These are phyloP conservation scores for Danielozyma ontarioensis DNA, from an alignment of 805 yeast genomes.

Conservation along the genomic window DNA sequence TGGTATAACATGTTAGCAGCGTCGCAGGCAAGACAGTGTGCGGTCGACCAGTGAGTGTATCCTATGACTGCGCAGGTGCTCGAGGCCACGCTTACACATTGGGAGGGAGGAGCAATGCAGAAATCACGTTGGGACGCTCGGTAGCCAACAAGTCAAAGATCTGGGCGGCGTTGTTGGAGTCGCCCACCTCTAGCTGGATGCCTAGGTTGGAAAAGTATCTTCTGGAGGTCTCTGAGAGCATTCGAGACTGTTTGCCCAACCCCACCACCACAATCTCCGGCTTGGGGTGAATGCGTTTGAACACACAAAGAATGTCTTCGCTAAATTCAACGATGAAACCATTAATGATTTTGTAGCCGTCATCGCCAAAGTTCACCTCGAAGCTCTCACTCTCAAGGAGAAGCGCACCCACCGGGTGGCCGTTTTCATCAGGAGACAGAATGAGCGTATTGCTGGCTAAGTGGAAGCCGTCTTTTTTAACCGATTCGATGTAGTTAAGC, in stretches of 20 bases:
- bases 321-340: slow-evolving; percentile 53
- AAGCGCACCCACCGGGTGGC: slow-evolving; percentile 41
- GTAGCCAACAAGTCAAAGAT: slow-evolving; percentile 73
- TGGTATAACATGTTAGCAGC: too few relatives aligned
- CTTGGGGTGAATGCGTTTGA: slow-evolving; percentile 60
- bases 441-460: slow-evolving; percentile 51
- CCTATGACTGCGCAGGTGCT: too few relatives aligned
- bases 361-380: slow-evolving; percentile 47
- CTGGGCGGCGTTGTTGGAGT: slow-evolving; percentile 58
- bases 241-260: slow-evolving; percentile 58
- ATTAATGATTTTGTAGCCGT: slow-evolving; percentile 42
- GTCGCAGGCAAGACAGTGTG: too few relatives aligned
- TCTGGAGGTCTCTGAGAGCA: slow-evolving; percentile 54
- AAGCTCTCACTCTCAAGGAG: slow-evolving; percentile 56
- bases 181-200: slow-evolving; percentile 64
- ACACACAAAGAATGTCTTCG: slow-evolving; percentile 39
- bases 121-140: slow-evolving; percentile 72
- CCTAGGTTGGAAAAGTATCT: slow-evolving; percentile 51
- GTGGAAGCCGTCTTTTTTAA: slow-evolving; percentile 51
- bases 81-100: slow-evolving; percentile 46
- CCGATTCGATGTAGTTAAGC: slow-evolving; percentile 37
- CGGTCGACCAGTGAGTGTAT: too few relatives aligned
- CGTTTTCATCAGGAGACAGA: slow-evolving; percentile 33
- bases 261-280: slow-evolving; percentile 76
- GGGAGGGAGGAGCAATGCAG: slow-evolving; percentile 69